A percentile compares a stretch with the other conserved stretches of the same genome.
phyloP scores from a whole-genome alignment of 371 early-diverging fungal species.

The Mortierella sp. region DNA sequence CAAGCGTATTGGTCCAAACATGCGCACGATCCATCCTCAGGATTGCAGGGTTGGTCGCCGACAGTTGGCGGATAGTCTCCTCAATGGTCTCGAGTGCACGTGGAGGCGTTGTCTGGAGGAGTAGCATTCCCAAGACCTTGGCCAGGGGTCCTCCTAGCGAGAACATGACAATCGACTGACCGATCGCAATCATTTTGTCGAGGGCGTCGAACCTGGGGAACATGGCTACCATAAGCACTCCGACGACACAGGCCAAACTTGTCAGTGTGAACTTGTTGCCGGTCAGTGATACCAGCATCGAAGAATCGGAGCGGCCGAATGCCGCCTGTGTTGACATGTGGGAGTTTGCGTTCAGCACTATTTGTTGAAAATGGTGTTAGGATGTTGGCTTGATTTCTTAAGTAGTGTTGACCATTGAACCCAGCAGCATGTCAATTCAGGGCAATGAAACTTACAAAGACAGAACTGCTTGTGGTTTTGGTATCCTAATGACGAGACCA shows the following conservation, averaged over 20 bases:
- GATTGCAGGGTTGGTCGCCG: constrained; percentile 64
- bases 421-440: no score
- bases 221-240: constrained; percentile 46
- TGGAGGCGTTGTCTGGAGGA: constrained; percentile 59
- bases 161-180: constrained; percentile 69
- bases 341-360: constrained; percentile 28
- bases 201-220: constrained; percentile 55
- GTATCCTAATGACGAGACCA: constrained; percentile 65
- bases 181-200: constrained; percentile 68
- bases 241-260: constrained; percentile 42
- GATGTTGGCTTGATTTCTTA: neutral
- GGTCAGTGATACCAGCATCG: constrained; percentile 8
- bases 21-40: constrained; percentile 65
- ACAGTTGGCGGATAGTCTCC: constrained; percentile 54
- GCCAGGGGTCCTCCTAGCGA: constrained; percentile 52
- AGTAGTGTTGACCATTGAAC: neutral
- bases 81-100: constrained; percentile 41
- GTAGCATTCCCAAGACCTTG: constrained; percentile 55
- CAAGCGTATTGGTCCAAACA: constrained; percentile 77
- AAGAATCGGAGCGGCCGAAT: constrained; percentile 19
- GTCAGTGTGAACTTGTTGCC: constrained; percentile 53
- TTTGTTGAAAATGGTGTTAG: neutral
- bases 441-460: constrained; percentile 58
- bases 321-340: constrained; percentile 14
- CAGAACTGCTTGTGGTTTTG: constrained; percentile 73